Percentiles rank a stretch among this genome's conserved stretches.
Conservation (phyloP, 352 stramenopile genomes). For the Phytophthora pini region DNA sequence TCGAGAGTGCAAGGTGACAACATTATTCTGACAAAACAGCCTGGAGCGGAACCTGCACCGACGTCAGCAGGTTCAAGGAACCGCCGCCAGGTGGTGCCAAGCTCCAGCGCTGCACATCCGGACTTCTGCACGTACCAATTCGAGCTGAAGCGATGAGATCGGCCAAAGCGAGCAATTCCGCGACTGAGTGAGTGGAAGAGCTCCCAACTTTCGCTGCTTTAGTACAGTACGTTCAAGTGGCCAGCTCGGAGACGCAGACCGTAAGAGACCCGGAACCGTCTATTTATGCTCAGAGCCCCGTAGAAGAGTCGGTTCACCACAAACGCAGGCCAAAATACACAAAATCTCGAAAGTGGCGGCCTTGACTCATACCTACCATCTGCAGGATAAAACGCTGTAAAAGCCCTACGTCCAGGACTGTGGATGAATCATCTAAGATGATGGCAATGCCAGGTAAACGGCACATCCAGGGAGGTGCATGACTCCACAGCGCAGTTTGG, state of each 20-base stretch:
- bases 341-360: not conserved
- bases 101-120: constrained; percentile 14
- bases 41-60: constrained; percentile 18
- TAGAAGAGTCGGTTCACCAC: constrained; percentile 20
- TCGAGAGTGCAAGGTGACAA: constrained; percentile 17
- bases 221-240: constrained; percentile 10
- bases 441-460: not conserved
- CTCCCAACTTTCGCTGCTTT: no score
- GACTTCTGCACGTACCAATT: constrained; percentile 11
- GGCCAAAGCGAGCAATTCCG: constrained; percentile 12
- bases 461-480: not conserved
- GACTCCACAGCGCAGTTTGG: not conserved
- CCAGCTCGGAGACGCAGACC: constrained; percentile 4
- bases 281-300: constrained; percentile 17
- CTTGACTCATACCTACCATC: constrained; percentile 18
- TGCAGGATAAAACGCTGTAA: constrained; percentile 7
- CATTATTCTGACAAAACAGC: constrained; percentile 36
- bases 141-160: constrained; percentile 19
- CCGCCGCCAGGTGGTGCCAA: constrained; percentile 10
- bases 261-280: not conserved
- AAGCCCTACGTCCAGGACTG: not conserved
- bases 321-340: constrained; percentile 18
- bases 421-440: not conserved
- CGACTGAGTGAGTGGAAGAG: constrained; percentile 12
- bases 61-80: constrained; percentile 31